These are phyloP conservation scores for Saturnispora bothae DNA, from an alignment of 805 yeast genomes.

Conservation along the genomic window DNA sequence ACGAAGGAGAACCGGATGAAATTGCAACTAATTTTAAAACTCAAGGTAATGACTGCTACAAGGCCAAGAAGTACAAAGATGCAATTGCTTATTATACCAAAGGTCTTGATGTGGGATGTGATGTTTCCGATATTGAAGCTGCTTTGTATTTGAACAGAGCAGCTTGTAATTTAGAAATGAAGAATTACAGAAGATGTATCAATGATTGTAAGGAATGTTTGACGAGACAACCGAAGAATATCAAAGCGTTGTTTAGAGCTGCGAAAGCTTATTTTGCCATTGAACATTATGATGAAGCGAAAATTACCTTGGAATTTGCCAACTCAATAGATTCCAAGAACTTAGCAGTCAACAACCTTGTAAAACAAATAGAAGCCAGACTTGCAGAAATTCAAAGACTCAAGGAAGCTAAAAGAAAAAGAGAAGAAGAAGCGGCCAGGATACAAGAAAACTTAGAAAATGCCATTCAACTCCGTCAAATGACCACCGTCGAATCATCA, in stretches of 20 bases:
- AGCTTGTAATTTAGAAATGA: constrained; percentile 79
- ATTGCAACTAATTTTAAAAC: constrained; percentile 79
- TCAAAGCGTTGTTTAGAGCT: constrained; percentile 80
- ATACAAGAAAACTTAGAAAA: constrained; percentile 36
- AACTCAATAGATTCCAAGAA: constrained; percentile 49
- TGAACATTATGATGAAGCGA: constrained; percentile 62
- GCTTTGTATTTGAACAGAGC: constrained; percentile 76
- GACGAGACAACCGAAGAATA: constrained; percentile 50
- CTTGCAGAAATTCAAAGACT: constrained; percentile 17
- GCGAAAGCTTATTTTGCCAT: constrained; percentile 70
- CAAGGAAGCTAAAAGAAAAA: constrained; percentile 20
- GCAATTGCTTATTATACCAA: constrained; percentile 75
- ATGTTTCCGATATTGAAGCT: constrained; percentile 41
- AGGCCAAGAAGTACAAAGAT: constrained; percentile 54
- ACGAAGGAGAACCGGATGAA: constrained; percentile 93
- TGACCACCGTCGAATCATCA: constrained; percentile 37
- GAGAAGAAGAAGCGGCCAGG: constrained; percentile 31
- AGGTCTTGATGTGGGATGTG: constrained; percentile 65
- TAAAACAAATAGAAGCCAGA: constrained; percentile 29
- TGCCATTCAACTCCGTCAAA: constrained; percentile 54
- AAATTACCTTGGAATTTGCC: constrained; percentile 56
- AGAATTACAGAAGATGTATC: constrained; percentile 77
- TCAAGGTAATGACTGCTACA: constrained; percentile 87
- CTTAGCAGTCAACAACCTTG: constrained; percentile 39
- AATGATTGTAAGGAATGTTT: constrained; percentile 75